These are phyloP conservation scores for Phaeosphaeria sp. DNA, from an alignment of 2,329 filamentous ascomycete genomes.

Conservation along the genomic window DNA sequence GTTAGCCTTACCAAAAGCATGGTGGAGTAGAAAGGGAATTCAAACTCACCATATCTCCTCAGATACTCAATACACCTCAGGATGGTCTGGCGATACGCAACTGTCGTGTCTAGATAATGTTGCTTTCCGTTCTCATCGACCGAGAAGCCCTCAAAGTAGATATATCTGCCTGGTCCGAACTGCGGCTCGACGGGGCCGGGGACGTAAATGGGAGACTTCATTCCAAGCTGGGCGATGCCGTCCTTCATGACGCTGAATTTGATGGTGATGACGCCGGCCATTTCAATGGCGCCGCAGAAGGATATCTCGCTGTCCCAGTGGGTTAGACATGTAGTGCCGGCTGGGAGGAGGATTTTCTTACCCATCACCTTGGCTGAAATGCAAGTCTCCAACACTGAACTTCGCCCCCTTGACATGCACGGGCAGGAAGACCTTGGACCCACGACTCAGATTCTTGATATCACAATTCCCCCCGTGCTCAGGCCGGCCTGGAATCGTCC, in stretches of 20 bases:
- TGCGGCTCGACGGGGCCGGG: conserved; percentile 88
- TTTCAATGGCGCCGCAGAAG: conserved; percentile 81
- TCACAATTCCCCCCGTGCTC: conserved; percentile 93
- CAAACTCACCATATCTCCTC: conserved; percentile 66
- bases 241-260: conserved; percentile 88
- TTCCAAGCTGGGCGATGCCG: conserved; percentile 74
- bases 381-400: conserved; percentile 87
- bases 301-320: conserved; percentile 68
- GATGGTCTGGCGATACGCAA: conserved; percentile 84
- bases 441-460: conserved; percentile 83
- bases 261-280: conserved; percentile 89
- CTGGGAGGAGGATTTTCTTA: conserved; percentile 49
- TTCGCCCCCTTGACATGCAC: conserved; percentile 87
- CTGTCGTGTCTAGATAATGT: conserved; percentile 84
- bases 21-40: too few species aligned
- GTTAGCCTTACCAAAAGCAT: too few species aligned
- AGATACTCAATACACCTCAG: conserved; percentile 82
- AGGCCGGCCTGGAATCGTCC: conserved; percentile 83
- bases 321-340: not conserved
- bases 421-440: conserved; percentile 83
- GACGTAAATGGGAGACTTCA: conserved; percentile 85
- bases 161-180: conserved; percentile 80
- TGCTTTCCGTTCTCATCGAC: conserved; percentile 90
- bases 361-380: conserved; percentile 72
- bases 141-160: conserved; percentile 89